Conservation (phyloP, 2,329 filamentous ascomycete genomes). For the Dactylonectria estremocensis region DNA sequence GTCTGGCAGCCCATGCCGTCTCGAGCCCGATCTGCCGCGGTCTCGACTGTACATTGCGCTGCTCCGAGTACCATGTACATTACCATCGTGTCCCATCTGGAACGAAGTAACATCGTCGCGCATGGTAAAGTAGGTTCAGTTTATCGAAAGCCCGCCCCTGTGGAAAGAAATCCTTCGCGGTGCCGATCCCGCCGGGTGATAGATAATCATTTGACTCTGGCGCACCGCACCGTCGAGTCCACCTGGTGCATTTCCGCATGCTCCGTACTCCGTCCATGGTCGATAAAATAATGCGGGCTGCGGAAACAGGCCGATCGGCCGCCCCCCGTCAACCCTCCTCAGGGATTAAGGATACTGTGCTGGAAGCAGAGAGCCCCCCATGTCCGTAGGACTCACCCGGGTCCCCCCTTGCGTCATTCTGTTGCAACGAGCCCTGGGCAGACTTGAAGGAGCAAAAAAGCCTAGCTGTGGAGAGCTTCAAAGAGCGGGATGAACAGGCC, state of each 20-base stretch:
- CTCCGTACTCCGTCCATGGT: background rate
- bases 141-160: constrained; percentile 28
- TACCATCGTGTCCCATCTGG: constrained; percentile 24
- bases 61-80: constrained; percentile 13
- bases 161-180: constrained; percentile 35
- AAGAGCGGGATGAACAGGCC: constrained; percentile 23
- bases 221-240: background rate
- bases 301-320: constrained; percentile 43
- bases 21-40: constrained; percentile 20
- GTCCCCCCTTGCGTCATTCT: constrained; percentile 46
- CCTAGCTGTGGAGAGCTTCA: constrained; percentile 47
- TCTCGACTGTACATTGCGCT: background rate
- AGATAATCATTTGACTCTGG: constrained; percentile 34
- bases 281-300: constrained; percentile 26
- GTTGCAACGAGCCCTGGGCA: constrained; percentile 36
- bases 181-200: constrained; percentile 40
- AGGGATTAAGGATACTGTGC: constrained; percentile 25
- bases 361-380: constrained; percentile 30
- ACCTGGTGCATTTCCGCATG: constrained; percentile 11
- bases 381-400: constrained; percentile 28
- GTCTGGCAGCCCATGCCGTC: constrained; percentile 4
- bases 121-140: constrained; percentile 10
- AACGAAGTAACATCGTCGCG: constrained; percentile 29
- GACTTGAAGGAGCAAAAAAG: constrained; percentile 43
- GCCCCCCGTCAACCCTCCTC: constrained; percentile 30